Base-by-base conservation (phyloP, 257 asterid species). In the Primulina eburnea region DNA sequence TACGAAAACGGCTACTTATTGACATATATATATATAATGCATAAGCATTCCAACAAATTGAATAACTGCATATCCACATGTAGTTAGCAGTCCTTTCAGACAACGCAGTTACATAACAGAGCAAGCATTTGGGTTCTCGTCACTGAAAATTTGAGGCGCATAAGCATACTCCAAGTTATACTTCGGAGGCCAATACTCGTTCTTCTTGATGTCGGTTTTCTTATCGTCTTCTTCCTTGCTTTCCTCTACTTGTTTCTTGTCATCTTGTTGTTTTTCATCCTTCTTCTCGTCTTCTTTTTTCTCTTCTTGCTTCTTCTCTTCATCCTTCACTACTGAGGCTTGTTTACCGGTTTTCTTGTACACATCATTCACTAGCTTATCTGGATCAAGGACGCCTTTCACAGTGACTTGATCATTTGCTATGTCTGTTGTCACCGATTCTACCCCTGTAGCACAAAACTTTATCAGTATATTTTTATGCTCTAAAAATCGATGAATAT, bases 51-150 rank as follows among this genome's bases (percentile, higher is more conserved):
- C 37, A 1, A 34, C 20, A 65, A 34, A 43, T 43, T 4, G 11
- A 43, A 65, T 28, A 38, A 71, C 18, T 10, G 34, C 59, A 34
- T 4, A 30, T 38, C 9, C 11, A 14, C 26, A 60, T 40, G 40
- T 55, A 38, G 52, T 43, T 55, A 16, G 20, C 17, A 50, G 21
- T 50, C 57, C 57, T 50, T 4, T 8, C 5, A 17, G 1, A 21
- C 8, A 47, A 65, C 29, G 50, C 20, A 37, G n/a, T 85, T 77
- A 92, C 97, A 88, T 86, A 32, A 89, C 68, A 62, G 72, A 65
- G 81, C 97, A 92, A 64, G 98, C 98, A 71, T 92, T 74, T 1
- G 98, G 96, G 65, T 92, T 92, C 71, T 89, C 96, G 60, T 92
- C 98, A 33, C 96, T 92, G 88, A 89, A 92, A n/a, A 89, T 20